phyloP scores from a whole-genome alignment of 805 yeast genomes.

The Isabelozyma heimii region DNA sequence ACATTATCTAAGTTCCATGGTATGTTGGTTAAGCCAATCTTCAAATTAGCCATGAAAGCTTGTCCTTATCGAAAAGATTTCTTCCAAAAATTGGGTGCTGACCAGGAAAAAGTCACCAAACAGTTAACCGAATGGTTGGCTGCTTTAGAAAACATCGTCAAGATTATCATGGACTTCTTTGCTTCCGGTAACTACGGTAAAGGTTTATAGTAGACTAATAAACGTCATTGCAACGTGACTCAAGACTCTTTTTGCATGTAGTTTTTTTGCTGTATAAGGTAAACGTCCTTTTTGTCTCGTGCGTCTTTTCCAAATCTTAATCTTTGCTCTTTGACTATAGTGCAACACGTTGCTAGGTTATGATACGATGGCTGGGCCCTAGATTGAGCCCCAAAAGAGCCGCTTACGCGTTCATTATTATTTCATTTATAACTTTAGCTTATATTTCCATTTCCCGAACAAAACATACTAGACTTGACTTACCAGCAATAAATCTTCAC shows the following conservation, averaged over 20 bases:
- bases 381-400: background rate
- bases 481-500: background rate
- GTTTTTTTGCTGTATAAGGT: too few species aligned
- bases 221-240: too few species aligned
- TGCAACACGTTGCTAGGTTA: background rate
- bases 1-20: conserved; percentile 81
- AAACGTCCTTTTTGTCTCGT: too few species aligned
- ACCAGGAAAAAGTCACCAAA: conserved; percentile 60
- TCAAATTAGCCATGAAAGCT: conserved; percentile 92
- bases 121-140: conserved; percentile 73
- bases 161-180: conserved; percentile 70
- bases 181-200: conserved; percentile 83
- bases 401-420: background rate
- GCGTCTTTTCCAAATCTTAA: too few species aligned
- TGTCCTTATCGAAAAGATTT: conserved; percentile 89
- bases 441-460: background rate
- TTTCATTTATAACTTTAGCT: background rate
- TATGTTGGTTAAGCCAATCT: conserved; percentile 78
- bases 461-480: background rate
- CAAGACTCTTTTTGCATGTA: too few species aligned
- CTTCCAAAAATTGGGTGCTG: conserved; percentile 76
- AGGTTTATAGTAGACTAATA: conserved; percentile 53
- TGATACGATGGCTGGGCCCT: background rate
- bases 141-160: conserved; percentile 73
- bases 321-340: too few species aligned